Evolutionary conservation across 129 eudicot species (phyloP), one percentile per base, ranked within the genome.

Genomic region (Erigeron canadensis): DNA sequence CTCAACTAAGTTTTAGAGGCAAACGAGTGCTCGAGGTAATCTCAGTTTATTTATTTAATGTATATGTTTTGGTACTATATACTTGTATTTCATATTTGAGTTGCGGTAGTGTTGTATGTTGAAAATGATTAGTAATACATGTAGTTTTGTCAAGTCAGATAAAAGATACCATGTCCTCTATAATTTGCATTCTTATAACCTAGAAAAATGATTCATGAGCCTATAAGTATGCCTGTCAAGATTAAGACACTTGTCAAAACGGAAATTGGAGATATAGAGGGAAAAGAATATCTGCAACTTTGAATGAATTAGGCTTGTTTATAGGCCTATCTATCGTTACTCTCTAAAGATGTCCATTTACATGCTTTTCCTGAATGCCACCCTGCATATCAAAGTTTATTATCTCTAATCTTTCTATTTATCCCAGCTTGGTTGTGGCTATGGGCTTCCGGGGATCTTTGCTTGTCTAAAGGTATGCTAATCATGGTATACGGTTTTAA

Each of bases 1-100:
- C 88, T 48, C 96, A 86, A 65, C 73, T 89, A 70, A 89, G 91
- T 80, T 89, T 89, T 82, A 84, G 96, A 80, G 96, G 96, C 48
- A 89, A 89, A 84, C 79, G 84, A 75, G 96, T 89, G 38, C 85
- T 89, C 7, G 96, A 89, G 95, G 95, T 88, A 82, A 45, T 46
- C 53, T 38, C 37, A 23, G 18, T 65, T 23, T 43, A 54, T 34
- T 23, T 13, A 48, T 67, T 28, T 51, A 44, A 44, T 21, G 10
- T 8, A 11, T 28, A 12, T 74, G 9, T 73, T 72, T 61, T 50
- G 11, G 48, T 44, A 72, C 56, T 44, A 15, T 73, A 62, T 61
- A 62, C 70, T 50, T 62, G 17, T 28, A 64, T 64, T 17, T 22
- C 15, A 9, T 41, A 37, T 23, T 67, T 76, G 47, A 16, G 53